Evolutionary conservation across 208 protist species (phyloP).

Genomic region (Leishmania major): DNA sequence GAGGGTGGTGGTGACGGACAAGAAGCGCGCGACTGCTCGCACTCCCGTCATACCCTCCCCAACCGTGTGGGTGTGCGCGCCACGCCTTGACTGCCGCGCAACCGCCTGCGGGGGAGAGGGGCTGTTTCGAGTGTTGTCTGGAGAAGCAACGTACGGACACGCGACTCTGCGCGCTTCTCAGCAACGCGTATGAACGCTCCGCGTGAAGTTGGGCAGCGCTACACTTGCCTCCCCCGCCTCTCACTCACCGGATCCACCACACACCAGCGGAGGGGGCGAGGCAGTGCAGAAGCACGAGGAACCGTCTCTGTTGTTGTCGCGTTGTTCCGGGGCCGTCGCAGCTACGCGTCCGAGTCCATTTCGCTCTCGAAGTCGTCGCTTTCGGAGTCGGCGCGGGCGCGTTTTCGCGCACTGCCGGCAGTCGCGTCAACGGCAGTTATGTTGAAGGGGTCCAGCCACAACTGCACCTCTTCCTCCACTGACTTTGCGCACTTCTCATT

Average conservation of each 20-base stretch:
- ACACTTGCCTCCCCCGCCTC: neutral
- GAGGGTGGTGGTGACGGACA: neutral
- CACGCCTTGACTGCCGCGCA: neutral
- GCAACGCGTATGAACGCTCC: neutral
- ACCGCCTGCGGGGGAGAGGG: neutral
- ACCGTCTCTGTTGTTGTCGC: neutral
- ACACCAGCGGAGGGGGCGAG: neutral
- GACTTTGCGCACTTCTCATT: constrained; percentile 4
- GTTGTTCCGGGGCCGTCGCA: neutral
- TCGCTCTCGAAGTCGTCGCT: constrained; percentile 22
- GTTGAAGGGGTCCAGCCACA: constrained; percentile 36
- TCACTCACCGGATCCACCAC: neutral
- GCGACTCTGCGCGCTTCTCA: neutral
- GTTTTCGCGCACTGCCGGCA: constrained; percentile 16
- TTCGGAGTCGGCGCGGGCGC: constrained; percentile 13
- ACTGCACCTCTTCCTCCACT: constrained; percentile 32
- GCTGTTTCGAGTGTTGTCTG: neutral
- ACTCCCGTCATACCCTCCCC: neutral
- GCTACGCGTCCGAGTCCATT: constrained; percentile 3
- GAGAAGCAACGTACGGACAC: neutral
- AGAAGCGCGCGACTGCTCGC: neutral
- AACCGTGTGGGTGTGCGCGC: neutral
- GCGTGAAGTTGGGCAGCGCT: neutral
- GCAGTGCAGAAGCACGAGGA: neutral
- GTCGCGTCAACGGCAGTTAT: neutral